Base-by-base conservation (phyloP, 805 yeast genomes). In the Monosporozyma unispora region DNA sequence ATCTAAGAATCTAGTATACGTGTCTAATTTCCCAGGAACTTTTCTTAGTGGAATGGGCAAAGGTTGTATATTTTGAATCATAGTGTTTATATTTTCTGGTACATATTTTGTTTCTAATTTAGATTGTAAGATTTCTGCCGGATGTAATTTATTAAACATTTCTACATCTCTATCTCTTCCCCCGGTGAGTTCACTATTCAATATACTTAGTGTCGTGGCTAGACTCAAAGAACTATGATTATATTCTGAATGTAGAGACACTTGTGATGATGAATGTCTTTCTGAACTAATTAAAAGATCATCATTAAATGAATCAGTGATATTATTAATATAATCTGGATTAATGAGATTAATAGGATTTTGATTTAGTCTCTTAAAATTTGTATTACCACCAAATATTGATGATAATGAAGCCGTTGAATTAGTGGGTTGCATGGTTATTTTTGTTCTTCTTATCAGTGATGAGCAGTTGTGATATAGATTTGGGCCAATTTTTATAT, bases 1-100 rank as follows among this genome's bases (percentile, higher is more conserved):
- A 48, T 79, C 75, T 50, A 79, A 63, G 41, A 78, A 52, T 48
- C 69, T 72, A 1, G 27, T 25, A 8, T 25, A 25, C 4, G 27
- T 25, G 8, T 25, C 27, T 25, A 25, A 25, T 25, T 25, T 25
- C 27, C 27, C 27, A 5, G 27, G 27, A 5, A 25, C 8, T 25
- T 25, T 25, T 5, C 27, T 4, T 25, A 33, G 18, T 18, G 37
- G 27, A 18, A 25, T 19, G 4, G 14, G 18, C 19, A 29, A 11
- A 14, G 46, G 2, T 23, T 19, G 22, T 44, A 54, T 8, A 14
- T n/a, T 44, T 28, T 7, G 28, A 22, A 22, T 42, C 23, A 25
- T 27, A n/a, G n/a, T 25, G 12, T 42, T 61, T 4, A 74, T 70
- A 45, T 66, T 63, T 45, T 69, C 72, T 0, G 70, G 61, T 27